Evolutionary conservation across 768 basidiomycete genomes (phyloP), one percentile per base, ranked within the genome.

Genomic region (Suillus weaverae): DNA sequence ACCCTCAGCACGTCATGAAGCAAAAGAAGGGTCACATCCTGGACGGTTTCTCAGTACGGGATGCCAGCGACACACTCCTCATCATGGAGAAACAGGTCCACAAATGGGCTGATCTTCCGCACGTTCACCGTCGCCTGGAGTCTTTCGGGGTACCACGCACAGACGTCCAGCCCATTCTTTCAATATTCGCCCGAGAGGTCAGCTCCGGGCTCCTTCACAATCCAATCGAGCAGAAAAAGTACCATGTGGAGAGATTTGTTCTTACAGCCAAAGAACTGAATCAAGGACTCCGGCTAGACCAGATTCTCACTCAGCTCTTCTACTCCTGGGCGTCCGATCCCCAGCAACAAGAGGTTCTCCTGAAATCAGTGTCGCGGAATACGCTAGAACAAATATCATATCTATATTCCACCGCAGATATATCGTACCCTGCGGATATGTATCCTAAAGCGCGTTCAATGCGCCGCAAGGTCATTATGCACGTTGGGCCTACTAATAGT

Each of bases 401-500:
- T 3, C 73, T 82, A 20, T 73, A 78, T 32, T 69, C 70, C 5
- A 76, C 81, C 2, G 79, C 83, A 0, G 79, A 84, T 69, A 69
- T 79, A 16, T 70, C 76, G n/a, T 81, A 78, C 63, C 84, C 84
- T 0, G 83, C 82, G 0, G 87, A 88, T 64, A 72, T 77, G 13
- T 88, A 73, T 69, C 71, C 78, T 0, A 20, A 61, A 10, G 87
- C 94, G 0, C 87, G 97, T 11, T 70, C 74, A 13, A 78, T 88
- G 67, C 83, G 81, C 20, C 85, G 96, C 22, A 92, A 89, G 69
- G 80, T 99, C 69, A 90, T 96, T 74, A 89, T 99, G 82, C 97
- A 99, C 70, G 94, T 99, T 46, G 97, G 97, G 0, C 97, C 97
- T 0, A 99, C 97, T 30, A 99, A 99, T 76, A 94, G 92, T 67